Percentiles rank a stretch among this genome's conserved stretches.
These are phyloP conservation scores for Metarhizium rileyi DNA, from an alignment of 2,329 filamentous ascomycete genomes.

Conservation along the genomic window DNA sequence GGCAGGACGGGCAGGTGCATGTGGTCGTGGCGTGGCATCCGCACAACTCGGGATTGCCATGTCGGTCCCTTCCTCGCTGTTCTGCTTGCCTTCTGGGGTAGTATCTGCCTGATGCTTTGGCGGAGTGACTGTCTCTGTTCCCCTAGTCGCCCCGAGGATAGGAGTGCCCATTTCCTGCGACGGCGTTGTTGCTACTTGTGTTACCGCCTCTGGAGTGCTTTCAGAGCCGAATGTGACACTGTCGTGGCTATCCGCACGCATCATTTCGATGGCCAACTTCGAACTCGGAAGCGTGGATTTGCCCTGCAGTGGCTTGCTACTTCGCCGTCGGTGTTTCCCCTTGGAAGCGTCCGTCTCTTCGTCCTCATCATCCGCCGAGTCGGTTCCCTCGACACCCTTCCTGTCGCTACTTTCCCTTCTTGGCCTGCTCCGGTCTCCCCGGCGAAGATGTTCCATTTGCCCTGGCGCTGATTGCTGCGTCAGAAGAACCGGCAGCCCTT, in stretches of 20 bases:
- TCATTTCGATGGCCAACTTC: constrained; percentile 93
- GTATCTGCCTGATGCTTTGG: constrained; percentile 8
- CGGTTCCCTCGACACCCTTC: constrained; percentile 60
- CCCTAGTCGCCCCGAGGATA: constrained; percentile 13
- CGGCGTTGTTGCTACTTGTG: constrained; percentile 40
- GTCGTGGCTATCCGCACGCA: constrained; percentile 90
- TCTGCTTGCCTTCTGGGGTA: not conserved
- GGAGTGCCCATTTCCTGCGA: constrained; percentile 29
- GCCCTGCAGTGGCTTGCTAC: constrained; percentile 25
- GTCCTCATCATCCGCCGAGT: constrained; percentile 91
- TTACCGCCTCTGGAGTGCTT: constrained; percentile 40
- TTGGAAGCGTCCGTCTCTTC: constrained; percentile 62
- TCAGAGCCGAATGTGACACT: constrained; percentile 53
- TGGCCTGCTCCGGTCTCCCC: constrained; percentile 62
- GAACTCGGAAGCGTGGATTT: constrained; percentile 61
- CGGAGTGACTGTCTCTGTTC: constrained; percentile 6
- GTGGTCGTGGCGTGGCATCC: constrained; percentile 26
- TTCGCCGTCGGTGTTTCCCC: constrained; percentile 38
- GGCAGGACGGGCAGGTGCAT: constrained; percentile 5
- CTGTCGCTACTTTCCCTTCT: constrained; percentile 70
- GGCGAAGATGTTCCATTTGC: constrained; percentile 49
- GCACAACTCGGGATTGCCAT: not conserved
- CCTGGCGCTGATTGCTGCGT: constrained; percentile 57
- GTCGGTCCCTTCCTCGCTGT: not conserved
- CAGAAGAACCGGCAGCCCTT: constrained; percentile 42